Base-by-base conservation (phyloP, 768 basidiomycete species). In the Rhodotorula babjevae region DNA sequence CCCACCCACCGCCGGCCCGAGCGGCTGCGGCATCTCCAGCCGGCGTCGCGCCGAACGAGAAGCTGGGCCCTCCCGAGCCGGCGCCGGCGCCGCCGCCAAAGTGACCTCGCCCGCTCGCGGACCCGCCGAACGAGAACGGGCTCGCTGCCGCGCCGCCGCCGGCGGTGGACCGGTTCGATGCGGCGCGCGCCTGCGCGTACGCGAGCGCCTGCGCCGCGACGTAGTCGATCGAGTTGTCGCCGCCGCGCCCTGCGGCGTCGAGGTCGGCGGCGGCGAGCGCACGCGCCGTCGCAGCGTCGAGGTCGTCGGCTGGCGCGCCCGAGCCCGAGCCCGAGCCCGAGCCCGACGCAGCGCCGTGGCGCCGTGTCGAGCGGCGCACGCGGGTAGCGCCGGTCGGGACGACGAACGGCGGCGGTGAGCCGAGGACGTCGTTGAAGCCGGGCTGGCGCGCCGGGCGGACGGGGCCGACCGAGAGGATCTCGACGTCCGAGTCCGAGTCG, bases 361-460 rank as follows among this genome's bases (percentile, higher is more conserved):
- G 40, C 12, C 44, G 44, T 14, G 60, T 21, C n/a, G 44, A 29
- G 25, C 60, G 40, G 27, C 44, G 2, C 44, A 42, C 40, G 14
- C 23, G 6, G 23, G 50, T 49, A 4, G 61, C 31, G 44, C 31
- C 15, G 31, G 44, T 23, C 9, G 53, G 55, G 46, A 63, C 52
- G 67, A 68, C 42, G 63, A 31, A 65, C 18, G 63, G 63, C 14
- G 63, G 63, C 8, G 63, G 63, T 15, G 63, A 65, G 27, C 19
- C 33, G n/a, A 55, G 19, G 33, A 40, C 25, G 60, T 31, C n/a
- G 46, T 25, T 36, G 47, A 66, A 40, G 27, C 21, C 31, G 18
- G 40, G 53, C 18, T 19, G 21, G 42, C 31, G 62, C 18, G 31
- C 36, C n/a, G 46, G 27, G n/a, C 15, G 44, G 18, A 62, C 68